Evolutionary conservation across 768 basidiomycete genomes (phyloP).

Genomic region (Suillus lakei): DNA sequence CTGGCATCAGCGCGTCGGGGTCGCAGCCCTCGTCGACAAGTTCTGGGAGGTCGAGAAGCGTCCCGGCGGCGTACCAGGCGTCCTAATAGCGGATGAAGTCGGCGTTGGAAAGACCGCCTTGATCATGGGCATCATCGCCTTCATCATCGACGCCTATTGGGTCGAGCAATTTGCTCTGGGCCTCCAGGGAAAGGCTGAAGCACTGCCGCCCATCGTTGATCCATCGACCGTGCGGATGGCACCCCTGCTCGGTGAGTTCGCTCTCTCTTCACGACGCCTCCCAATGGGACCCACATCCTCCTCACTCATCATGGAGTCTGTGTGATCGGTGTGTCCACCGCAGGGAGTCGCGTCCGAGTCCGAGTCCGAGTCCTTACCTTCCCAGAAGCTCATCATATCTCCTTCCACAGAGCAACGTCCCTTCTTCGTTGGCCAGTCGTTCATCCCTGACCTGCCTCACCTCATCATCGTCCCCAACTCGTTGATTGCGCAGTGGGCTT

Average conservation of each 20-base stretch:
- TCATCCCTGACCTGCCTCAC: slow-evolving; percentile 5
- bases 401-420: background rate
- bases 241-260: background rate
- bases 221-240: background rate
- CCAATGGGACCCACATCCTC: too few species aligned
- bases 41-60: slow-evolving; percentile 8
- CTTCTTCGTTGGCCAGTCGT: background rate
- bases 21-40: slow-evolving; percentile 15
- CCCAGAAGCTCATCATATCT: too few species aligned
- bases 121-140: slow-evolving; percentile 11
- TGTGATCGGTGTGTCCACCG: too few species aligned
- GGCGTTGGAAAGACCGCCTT: slow-evolving; percentile 21
- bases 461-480: slow-evolving; percentile 1
- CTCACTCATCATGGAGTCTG: too few species aligned
- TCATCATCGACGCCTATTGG: slow-evolving; percentile 5
- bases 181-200: too few species aligned
- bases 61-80: slow-evolving; percentile 8
- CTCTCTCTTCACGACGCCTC: background rate
- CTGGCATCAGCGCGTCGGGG: slow-evolving; percentile 29
- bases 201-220: background rate
- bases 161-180: too few species aligned
- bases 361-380: too few species aligned
- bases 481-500: background rate
- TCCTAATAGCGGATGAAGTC: slow-evolving; percentile 26
- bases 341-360: too few species aligned